Evolutionary conservation across 139 green algal genomes (phyloP), one percentile per base, ranked within the genome.

Genomic region (Chlorella ohadii): DNA sequence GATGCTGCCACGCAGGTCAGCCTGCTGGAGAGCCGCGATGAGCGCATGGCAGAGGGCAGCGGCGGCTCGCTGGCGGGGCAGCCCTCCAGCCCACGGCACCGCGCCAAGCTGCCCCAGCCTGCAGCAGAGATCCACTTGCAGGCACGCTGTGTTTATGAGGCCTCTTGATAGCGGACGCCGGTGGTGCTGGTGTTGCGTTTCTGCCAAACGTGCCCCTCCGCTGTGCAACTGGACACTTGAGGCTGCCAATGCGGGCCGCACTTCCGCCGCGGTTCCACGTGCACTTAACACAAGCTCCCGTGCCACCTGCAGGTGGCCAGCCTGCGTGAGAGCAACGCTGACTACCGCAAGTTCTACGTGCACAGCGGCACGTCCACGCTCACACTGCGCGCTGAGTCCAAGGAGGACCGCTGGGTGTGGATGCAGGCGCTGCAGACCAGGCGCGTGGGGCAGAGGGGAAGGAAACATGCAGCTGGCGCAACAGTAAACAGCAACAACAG

Each of bases 271-370:
- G n/a, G n/a, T n/a, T n/a, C n/a, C n/a, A n/a, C n/a, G n/a, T n/a
- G n/a, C n/a, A n/a, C n/a, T n/a, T n/a, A n/a, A n/a, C n/a, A n/a
- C n/a, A n/a, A n/a, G n/a, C 4, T 28, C 36, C 15, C 3, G 13
- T 20, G 15, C 72, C 36, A 0, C 67, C 31, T 86, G 72, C 87
- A 96, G 91, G 87, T 96, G 28, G 81, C 88, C 27, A 89, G 65
- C 31, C 31, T 97, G 15, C 80, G 86, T 3, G 85, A 90, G 19
- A 93, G 86, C 12, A 34, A 87, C 0, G 80, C 91, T 63, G 92
- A 94, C 44, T 88, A 92, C 79, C 78, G 89, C 70, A 97, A 96
- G 84, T 93, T 97, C 73, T 97, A 97, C 81, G 75, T 97, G 23
- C 78, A 94, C 84, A 94, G 64, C 68, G 91, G 93, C 71, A 93